Evolutionary conservation across 345 rosid species (phyloP).

Genomic region (Aquilaria malaccensis): DNA sequence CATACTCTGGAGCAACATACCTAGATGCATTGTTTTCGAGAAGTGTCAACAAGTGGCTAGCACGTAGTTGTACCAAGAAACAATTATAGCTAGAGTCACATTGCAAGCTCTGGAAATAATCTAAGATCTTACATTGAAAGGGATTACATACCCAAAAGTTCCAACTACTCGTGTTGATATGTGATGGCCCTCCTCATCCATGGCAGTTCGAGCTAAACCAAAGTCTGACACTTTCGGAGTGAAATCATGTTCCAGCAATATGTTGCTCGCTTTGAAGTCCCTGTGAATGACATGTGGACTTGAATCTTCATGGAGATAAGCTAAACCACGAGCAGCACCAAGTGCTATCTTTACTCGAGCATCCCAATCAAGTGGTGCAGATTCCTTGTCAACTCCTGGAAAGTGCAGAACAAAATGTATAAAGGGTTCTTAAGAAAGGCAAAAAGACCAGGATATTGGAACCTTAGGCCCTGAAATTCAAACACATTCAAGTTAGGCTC

Average conservation of each 20-base stretch:
- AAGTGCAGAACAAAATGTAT: neutral
- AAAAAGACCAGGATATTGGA: neutral
- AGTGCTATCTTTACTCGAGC: slow-evolving; percentile 84
- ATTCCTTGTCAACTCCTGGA: slow-evolving; percentile 61
- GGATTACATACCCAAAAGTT: slow-evolving; percentile 61
- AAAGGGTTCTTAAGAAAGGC: neutral
- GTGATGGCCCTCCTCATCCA: slow-evolving; percentile 75
- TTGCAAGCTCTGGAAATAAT: neutral
- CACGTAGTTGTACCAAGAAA: too few species aligned
- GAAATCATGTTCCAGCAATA: slow-evolving; percentile 75
- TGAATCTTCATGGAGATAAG: slow-evolving; percentile 86
- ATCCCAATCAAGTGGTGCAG: slow-evolving; percentile 71
- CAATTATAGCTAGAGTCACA: too few species aligned
- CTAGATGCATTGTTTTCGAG: slow-evolving; percentile 23
- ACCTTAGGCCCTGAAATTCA: too few species aligned
- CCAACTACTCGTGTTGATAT: slow-evolving; percentile 95
- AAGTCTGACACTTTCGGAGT: slow-evolving; percentile 87
- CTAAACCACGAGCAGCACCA: slow-evolving; percentile 90
- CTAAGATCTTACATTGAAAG: too few species aligned
- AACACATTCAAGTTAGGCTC: too few species aligned
- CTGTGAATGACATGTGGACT: slow-evolving; percentile 86
- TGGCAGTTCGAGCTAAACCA: slow-evolving; percentile 79
- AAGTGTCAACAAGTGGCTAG: too few species aligned
- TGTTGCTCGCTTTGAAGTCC: slow-evolving; percentile 90
- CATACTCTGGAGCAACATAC: slow-evolving; percentile 89